phyloP scores from a whole-genome alignment of 371 early-diverging fungal genomes.

The Mortierella sp. region DNA sequence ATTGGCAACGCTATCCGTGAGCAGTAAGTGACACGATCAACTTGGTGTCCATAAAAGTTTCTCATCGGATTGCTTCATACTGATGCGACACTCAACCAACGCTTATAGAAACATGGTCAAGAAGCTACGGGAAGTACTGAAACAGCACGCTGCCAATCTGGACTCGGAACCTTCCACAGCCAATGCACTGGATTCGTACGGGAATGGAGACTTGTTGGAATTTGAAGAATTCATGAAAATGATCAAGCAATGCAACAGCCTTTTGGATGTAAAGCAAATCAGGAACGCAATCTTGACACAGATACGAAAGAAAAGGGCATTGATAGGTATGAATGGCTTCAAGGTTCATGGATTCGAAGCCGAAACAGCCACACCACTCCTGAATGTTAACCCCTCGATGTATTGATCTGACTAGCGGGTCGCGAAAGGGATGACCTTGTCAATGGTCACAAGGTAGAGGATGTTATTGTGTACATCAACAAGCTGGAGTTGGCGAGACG shows the following conservation, averaged over 20 bases:
- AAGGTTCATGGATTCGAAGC: too few relatives aligned
- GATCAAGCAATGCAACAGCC: slow-evolving; percentile 78
- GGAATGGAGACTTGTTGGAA: slow-evolving; percentile 58
- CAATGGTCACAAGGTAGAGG: slow-evolving; percentile 84
- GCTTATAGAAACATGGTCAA: slow-evolving; percentile 77
- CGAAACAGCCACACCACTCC: not conserved
- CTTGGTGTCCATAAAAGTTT: not conserved
- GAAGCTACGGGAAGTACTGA: slow-evolving; percentile 76
- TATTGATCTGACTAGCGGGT: too few relatives aligned
- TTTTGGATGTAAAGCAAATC: slow-evolving; percentile 71
- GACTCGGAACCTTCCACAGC: slow-evolving; percentile 33
- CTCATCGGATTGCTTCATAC: not conserved
- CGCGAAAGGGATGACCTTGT: slow-evolving; percentile 78
- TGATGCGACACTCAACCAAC: not conserved
- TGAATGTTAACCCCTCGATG: not conserved
- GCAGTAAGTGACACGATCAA: slow-evolving; percentile 59
- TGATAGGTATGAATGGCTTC: too few relatives aligned
- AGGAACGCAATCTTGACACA: slow-evolving; percentile 80
- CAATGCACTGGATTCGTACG: slow-evolving; percentile 27
- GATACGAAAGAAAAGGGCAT: slow-evolving; percentile 73
- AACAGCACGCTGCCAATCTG: slow-evolving; percentile 69
- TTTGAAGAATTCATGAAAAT: slow-evolving; percentile 81
- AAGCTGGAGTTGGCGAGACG: slow-evolving; percentile 77
- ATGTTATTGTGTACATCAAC: slow-evolving; percentile 77
- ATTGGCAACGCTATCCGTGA: slow-evolving; percentile 71